Percentiles rank a stretch among this genome's conserved stretches.
Evolutionary conservation across 768 basidiomycete species (phyloP).

Genomic region (Russula foetens): DNA sequence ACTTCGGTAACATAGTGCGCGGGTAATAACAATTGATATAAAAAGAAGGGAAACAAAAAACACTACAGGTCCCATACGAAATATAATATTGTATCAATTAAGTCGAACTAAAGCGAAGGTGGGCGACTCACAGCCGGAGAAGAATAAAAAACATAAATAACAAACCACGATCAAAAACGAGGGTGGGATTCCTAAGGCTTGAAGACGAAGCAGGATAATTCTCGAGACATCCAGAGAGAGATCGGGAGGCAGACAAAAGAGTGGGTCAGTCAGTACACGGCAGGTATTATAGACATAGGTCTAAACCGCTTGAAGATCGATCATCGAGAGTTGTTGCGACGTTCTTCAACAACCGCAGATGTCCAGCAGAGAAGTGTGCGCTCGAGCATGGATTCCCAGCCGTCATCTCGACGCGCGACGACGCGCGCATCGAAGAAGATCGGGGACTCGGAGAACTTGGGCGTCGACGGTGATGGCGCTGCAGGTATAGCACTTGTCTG

Average conservation of each 20-base stretch:
- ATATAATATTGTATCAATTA: neutral
- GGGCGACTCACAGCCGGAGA: neutral
- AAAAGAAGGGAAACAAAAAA: neutral
- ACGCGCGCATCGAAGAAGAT: conserved; percentile 64
- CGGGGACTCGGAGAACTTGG: conserved; percentile 35
- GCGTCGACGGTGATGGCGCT: conserved; percentile 26
- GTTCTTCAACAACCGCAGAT: conserved; percentile 59
- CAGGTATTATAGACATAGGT: neutral
- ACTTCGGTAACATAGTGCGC: neutral
- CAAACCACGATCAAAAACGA: neutral
- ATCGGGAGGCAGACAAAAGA: neutral
- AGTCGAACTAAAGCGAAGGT: neutral
- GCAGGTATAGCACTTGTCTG: neutral
- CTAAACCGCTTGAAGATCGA: neutral
- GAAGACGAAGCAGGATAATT: neutral
- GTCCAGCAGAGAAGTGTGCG: conserved; percentile 56
- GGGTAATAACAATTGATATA: neutral
- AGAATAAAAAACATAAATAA: too few relatives aligned
- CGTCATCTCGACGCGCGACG: conserved; percentile 64
- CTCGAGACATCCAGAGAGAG: neutral
- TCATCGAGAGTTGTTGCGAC: conserved; percentile 25
- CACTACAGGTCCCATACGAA: neutral
- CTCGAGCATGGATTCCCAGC: conserved; percentile 80
- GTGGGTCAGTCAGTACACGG: conserved; percentile 6
- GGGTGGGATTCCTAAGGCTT: neutral